Base-by-base conservation (phyloP, 805 yeast genomes). In the Saccharomycopsis sp. region DNA sequence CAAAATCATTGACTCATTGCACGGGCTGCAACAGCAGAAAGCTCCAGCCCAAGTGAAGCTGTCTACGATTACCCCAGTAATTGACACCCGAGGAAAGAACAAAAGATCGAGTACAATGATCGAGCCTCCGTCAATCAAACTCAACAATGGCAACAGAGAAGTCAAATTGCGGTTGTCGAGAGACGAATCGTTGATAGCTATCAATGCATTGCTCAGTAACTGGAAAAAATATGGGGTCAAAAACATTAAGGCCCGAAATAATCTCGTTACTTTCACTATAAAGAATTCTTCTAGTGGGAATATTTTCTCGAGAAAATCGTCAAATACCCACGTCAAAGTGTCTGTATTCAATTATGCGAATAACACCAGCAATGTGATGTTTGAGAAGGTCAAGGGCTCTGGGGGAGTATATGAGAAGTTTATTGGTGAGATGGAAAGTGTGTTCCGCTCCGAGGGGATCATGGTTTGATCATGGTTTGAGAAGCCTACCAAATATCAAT, bases 141-240 rank as follows among this genome's bases (percentile, higher is more conserved):
- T 44, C 49, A 44, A 42, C 38, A 42, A 47, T 49, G 20, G 25
- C 24, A 56, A 58, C 17, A 58, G 54, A 38, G 63, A 61, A 41
- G 47, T 61, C 34, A 41, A 22, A 19, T 52, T 61, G 44, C 56
- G 51, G 8, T 56, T 61, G 25, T 53, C 63, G 12, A 53, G 50
- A 41, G 54, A 29, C 9, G 59, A 61, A 29, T 20, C 62, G 5
- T 17, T 61, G 7, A 50, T 58, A 15, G 63, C 62, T 15, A 61
- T 61, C 47, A 58, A 59, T 35, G 54, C 63, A 2, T 25, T 61
- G 12, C 52, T 61, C 14, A 15, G 42, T 8, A 61, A 61, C 63
- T 70, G 73, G 73, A 60, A 62, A 47, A 65, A 67, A 54, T 71
- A 69, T 56, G 72, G 70, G 9, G 61, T 70, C 23, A 60, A 64